Evolutionary conservation across 2,329 filamentous ascomycete genomes (phyloP), one percentile per base, ranked within the genome.

Genomic region (Ambrosiella xylebori): DNA sequence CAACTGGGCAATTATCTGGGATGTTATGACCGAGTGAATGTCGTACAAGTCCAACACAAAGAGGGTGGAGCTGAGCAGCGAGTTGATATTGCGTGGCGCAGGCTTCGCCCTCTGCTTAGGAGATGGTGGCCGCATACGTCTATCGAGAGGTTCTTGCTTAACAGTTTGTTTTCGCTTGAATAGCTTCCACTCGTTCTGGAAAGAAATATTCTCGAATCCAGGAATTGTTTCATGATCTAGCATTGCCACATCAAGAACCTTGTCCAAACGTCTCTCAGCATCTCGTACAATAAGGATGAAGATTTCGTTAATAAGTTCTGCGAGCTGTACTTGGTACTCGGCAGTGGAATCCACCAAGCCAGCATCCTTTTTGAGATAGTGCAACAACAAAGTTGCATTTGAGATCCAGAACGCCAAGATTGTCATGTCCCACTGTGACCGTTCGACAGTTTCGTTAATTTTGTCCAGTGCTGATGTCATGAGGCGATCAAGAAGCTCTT

Each of bases 21-120:
- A 79, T 13, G 82, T 89, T 66, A 98, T 97, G 63, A 98, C 89
- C 0, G 93, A 96, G 71, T 98, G 93, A 19, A 98, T 89, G 65
- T 98, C 93, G 71, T 98, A 98, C n/a, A 98, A 78, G 68, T 98
- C 93, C 36, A 98, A 79, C 17, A 98, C 93, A 68, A 98, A 98
- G 12, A 98, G 76, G 0, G 93, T 97, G 2, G 93, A 97, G 0
- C 90, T 96, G 12, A 98, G 78, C 8, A 98, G 77, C 0, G 93
- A 97, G 1, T 90, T 97, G 62, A 98, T 90, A 68, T 96, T 97
- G 63, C 93, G 82, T 1, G 93, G 93, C 13, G 91, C 90, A 4
- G 89, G 83, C 69, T 97, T 94, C 4, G 90, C 90, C 67, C 90
- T 80, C 64, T 90, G 84, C 68, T 95, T 95, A 2, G 93, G 93